A percentile compares a stretch with the other conserved stretches of the same genome.
These are phyloP conservation scores for Dunaliella primolecta DNA, from an alignment of 139 green algal genomes.

Conservation along the genomic window DNA sequence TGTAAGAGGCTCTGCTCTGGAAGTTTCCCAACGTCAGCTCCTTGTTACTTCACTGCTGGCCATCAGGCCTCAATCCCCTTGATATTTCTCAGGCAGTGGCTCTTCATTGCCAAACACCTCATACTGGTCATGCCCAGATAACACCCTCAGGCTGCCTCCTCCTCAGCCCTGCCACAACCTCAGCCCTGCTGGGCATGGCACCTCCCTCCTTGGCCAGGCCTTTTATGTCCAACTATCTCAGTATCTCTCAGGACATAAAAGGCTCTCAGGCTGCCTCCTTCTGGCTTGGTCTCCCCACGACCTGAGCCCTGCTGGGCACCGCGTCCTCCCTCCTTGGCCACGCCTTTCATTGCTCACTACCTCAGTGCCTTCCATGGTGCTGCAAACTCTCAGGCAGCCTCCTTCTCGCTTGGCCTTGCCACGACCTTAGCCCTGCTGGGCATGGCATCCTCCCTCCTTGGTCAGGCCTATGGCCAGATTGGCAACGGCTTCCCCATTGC, in stretches of 20 bases:
- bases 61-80: too few relatives aligned
- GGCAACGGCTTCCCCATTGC: conserved; percentile 30
- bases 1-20: too few relatives aligned
- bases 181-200: conserved; percentile 78
- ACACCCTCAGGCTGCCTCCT: conserved; percentile 54
- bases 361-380: conserved; percentile 27
- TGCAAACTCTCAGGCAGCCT: conserved; percentile 46
- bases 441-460: conserved; percentile 62
- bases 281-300: conserved; percentile 80
- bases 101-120: too few relatives aligned
- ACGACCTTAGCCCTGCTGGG: conserved; percentile 85
- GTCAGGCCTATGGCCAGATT: conserved; percentile 81
- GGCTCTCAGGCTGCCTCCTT: conserved; percentile 64
- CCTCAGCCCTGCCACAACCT: conserved; percentile 86
- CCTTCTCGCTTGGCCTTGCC: conserved; percentile 84
- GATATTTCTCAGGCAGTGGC: too few relatives aligned
- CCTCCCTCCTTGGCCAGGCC: conserved; percentile 65
- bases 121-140: too few relatives aligned
- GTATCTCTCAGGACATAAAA: too few relatives aligned
- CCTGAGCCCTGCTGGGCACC: conserved; percentile 78
- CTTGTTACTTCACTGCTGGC: too few relatives aligned
- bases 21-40: too few relatives aligned
- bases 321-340: conserved; percentile 62
- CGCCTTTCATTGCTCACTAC: conserved; percentile 83
- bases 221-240: too few relatives aligned